These are phyloP conservation scores for Medicago truncatula DNA, from an alignment of 306 rosid species.

Conservation along the genomic window MtrunA17r5.0-ANR NC_053045.1:29135001-29135500, in stretches of 20 bases:
- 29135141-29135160: slow-evolving; percentile 2
- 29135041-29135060: slow-evolving; percentile 68
- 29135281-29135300: not conserved
- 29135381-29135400: too few species aligned
- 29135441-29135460: too few species aligned
- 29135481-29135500: too few species aligned
- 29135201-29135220: not conserved
- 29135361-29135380: not conserved
- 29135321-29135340: not conserved
- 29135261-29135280: not conserved
- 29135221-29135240: not conserved
- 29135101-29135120: slow-evolving; percentile 2
- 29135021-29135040: slow-evolving; percentile 59
- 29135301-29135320: not conserved
- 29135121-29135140: not conserved
- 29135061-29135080: slow-evolving; percentile 24
- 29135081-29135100: slow-evolving; percentile 21
- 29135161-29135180: slow-evolving; percentile 15
- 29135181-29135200: slow-evolving; percentile 12
- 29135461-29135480: too few species aligned
- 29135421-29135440: too few species aligned
- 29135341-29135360: not conserved
- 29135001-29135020: slow-evolving; percentile 69
- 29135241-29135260: not conserved
- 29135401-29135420: too few species aligned